Evolutionary conservation across 208 protist genomes (phyloP), one percentile per base, ranked within the genome.

Genomic region (Histomonas meleagridis): DNA sequence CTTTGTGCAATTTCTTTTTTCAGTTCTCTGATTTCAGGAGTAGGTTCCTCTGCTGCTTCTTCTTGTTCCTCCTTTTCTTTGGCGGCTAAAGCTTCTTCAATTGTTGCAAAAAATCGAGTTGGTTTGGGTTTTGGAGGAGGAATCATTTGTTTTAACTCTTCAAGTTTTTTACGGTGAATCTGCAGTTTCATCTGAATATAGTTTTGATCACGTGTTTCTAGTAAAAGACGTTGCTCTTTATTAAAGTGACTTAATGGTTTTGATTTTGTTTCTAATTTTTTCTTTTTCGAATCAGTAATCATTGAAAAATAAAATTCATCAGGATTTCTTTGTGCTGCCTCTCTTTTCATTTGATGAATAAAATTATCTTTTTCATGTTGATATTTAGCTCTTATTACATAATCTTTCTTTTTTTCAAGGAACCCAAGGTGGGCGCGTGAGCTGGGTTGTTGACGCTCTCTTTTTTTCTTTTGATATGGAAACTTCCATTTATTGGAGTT

Each of bases 251-350:
- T 46, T 2, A 43, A 48, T 26, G 76, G 76, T 28, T 86, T 86
- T 86, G 76, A 86, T 55, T 86, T 86, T 16, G 43, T 51, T 86
- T 86, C 92, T 7, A 92, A 35, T 43, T n/a, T 46, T 72, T 79
- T 40, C 14, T 90, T 53, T 53, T 86, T 92, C 43, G 40, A 55
- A 53, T 79, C 55, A 28, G 28, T 55, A 0, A 96, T 97, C 96
- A 97, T 97, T 78, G 95, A 95, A 92, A 97, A 96, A 92, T 97
- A 93, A 92, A 97, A 97, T 93, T 97, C 96, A 94, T 97, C 96
- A 0, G 96, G 96, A 92, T 97, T 97, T 65, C 96, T 95, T 92
- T 97, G 95, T 38, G 96, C 95, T 4, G 95, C 96, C 4, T 95
- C 95, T 0, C 96, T 94, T 93, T 96, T 96, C 48, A 97, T 93